Evolutionary conservation across 2,329 filamentous ascomycete species (phyloP).

Genomic region (Venturia effusa): DNA sequence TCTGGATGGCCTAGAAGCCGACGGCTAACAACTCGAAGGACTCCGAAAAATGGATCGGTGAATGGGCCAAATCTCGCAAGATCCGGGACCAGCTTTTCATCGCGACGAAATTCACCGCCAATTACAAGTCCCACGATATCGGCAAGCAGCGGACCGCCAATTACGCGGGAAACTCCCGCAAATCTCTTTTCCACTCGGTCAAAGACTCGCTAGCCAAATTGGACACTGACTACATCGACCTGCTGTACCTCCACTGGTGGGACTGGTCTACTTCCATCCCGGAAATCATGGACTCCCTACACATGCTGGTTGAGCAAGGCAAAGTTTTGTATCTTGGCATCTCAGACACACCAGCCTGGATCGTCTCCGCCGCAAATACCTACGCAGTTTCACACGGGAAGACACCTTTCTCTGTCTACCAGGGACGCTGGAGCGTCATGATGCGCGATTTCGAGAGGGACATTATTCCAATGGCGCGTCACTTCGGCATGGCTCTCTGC

Average conservation of each 20-base stretch:
- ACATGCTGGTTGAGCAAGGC: slow-evolving; percentile 46
- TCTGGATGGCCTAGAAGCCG: too few relatives aligned
- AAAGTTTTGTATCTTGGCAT: slow-evolving; percentile 60
- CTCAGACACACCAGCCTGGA: slow-evolving; percentile 59
- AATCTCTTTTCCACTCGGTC: slow-evolving; percentile 32
- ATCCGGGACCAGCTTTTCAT: slow-evolving; percentile 31
- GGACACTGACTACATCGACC: slow-evolving; percentile 34
- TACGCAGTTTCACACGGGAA: slow-evolving; percentile 21
- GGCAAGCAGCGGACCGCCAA: slow-evolving; percentile 22
- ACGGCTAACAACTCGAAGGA: slow-evolving; percentile 17
- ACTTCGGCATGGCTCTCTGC: slow-evolving; percentile 21
- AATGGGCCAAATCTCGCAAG: slow-evolving; percentile 30
- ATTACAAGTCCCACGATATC: slow-evolving; percentile 3
- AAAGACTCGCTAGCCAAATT: slow-evolving; percentile 36
- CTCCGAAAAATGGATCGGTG: slow-evolving; percentile 32
- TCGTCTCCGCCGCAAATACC: slow-evolving; percentile 41
- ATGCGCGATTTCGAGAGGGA: slow-evolving; percentile 27
- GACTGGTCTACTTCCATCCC: slow-evolving; percentile 54
- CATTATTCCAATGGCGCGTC: slow-evolving; percentile 26
- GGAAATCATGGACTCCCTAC: slow-evolving; percentile 59
- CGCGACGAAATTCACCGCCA: slow-evolving; percentile 29
- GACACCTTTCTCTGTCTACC: slow-evolving; percentile 22
- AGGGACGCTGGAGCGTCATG: slow-evolving; percentile 24
- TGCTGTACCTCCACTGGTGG: slow-evolving; percentile 32
- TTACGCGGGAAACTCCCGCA: slow-evolving; percentile 33